phyloP scores from a whole-genome alignment of 148 eudicot species.

The Camellia granthamiana region DNA sequence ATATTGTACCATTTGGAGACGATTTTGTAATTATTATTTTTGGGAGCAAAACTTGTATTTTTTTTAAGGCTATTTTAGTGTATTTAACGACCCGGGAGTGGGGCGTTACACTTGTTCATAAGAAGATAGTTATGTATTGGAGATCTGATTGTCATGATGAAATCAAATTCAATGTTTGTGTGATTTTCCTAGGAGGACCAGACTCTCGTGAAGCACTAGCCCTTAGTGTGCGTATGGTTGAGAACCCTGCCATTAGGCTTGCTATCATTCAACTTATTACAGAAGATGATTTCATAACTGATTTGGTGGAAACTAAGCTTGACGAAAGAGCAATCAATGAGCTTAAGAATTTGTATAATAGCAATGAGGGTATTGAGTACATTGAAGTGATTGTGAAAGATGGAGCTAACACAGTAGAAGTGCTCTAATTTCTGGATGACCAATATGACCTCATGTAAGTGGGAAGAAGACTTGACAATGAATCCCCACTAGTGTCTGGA shows the following conservation, averaged over 20 bases:
- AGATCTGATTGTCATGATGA: background rate
- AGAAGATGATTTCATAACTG: background rate
- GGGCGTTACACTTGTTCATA: too few relatives aligned
- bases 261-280: background rate
- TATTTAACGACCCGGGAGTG: too few relatives aligned
- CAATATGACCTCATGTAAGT: conserved; percentile 6
- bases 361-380: background rate
- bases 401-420: background rate
- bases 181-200: conserved; percentile 11
- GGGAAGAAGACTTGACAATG: conserved; percentile 7
- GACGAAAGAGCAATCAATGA: background rate
- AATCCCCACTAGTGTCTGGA: conserved; percentile 3
- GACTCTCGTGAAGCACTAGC: conserved; percentile 15
- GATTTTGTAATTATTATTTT: too few relatives aligned
- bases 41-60: too few relatives aligned
- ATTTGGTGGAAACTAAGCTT: background rate
- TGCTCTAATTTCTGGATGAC: background rate
- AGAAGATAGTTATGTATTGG: background rate
- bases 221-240: conserved; percentile 4
- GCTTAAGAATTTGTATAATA: background rate
- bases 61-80: too few relatives aligned
- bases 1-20: too few relatives aligned
- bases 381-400: conserved; percentile 3
- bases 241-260: background rate
- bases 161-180: background rate